phyloP scores from a whole-genome alignment of 2,329 filamentous ascomycete genomes.

The Talaromyces sp. region DNA sequence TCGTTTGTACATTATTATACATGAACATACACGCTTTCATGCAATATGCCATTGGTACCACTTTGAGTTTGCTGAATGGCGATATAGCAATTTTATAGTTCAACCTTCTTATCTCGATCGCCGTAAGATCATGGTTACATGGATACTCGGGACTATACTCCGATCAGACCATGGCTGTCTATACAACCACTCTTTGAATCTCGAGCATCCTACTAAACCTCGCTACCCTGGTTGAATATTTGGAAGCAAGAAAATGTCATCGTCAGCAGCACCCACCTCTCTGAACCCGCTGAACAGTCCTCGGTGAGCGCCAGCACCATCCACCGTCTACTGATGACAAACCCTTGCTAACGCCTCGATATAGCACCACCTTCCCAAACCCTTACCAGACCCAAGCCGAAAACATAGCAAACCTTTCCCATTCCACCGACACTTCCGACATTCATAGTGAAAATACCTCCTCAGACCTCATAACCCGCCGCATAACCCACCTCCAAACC shows the following conservation, averaged over 20 bases:
- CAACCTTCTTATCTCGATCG: background rate
- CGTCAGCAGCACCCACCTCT: background rate
- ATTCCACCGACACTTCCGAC: background rate
- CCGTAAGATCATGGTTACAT: conserved; percentile 5
- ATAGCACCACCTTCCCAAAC: background rate
- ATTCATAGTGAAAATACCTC: background rate
- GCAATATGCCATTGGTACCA: background rate
- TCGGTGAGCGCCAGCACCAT: background rate
- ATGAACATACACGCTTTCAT: background rate
- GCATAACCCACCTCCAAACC: conserved; percentile 1
- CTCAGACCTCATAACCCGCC: background rate
- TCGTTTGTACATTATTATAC: background rate
- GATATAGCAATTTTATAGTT: background rate
- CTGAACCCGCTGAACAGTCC: background rate
- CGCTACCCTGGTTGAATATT: background rate
- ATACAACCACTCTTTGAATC: background rate
- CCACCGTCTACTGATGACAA: too few species aligned
- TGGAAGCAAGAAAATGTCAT: background rate
- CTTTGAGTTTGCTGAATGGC: background rate
- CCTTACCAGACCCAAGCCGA: background rate
- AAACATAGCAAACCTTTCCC: background rate
- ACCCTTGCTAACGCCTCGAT: background rate
- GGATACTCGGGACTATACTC: background rate
- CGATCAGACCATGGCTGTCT: background rate
- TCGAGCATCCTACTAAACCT: too few species aligned